These are phyloP conservation scores for Triglochin maritima DNA, from an alignment of 106 monocot species.

Conservation along the genomic window DNA sequence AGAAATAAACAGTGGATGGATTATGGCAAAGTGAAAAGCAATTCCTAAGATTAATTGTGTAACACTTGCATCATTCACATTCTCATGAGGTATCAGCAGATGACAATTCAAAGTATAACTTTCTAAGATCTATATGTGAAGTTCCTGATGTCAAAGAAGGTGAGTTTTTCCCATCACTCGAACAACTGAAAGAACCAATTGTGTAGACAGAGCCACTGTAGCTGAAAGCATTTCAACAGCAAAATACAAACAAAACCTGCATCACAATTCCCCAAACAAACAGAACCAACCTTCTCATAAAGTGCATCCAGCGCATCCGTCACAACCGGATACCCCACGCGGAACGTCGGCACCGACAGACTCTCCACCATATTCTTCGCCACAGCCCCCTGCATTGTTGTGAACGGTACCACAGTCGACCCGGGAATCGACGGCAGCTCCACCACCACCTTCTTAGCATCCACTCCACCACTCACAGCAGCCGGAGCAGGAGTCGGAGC, in stretches of 20 bases:
- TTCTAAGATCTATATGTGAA: too few species aligned
- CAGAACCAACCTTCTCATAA: slow-evolving; percentile 57
- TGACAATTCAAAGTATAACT: too few species aligned
- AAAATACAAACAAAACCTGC: too few species aligned
- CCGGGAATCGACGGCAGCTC: slow-evolving; percentile 36
- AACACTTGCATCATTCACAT: too few species aligned
- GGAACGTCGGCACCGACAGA: slow-evolving; percentile 74
- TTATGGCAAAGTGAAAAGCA: background rate
- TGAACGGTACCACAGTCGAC: slow-evolving; percentile 62
- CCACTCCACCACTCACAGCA: slow-evolving; percentile 5
- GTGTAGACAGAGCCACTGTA: too few species aligned
- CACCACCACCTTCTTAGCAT: slow-evolving; percentile 9
- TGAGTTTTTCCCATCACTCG: too few species aligned
- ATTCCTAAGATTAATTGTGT: too few species aligned
- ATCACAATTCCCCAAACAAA: too few species aligned
- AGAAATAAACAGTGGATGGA: background rate
- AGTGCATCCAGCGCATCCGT: slow-evolving; percentile 74
- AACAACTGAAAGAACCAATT: too few species aligned
- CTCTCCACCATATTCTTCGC: slow-evolving; percentile 97
- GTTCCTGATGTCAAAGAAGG: too few species aligned
- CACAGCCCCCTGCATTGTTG: slow-evolving; percentile 82
- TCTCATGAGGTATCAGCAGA: too few species aligned
- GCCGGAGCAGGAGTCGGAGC: slow-evolving; percentile 2
- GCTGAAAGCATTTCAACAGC: too few species aligned
- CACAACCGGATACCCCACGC: slow-evolving; percentile 76